Evolutionary conservation across 768 basidiomycete species (phyloP).

Genomic region (Tylopilus sp.): DNA sequence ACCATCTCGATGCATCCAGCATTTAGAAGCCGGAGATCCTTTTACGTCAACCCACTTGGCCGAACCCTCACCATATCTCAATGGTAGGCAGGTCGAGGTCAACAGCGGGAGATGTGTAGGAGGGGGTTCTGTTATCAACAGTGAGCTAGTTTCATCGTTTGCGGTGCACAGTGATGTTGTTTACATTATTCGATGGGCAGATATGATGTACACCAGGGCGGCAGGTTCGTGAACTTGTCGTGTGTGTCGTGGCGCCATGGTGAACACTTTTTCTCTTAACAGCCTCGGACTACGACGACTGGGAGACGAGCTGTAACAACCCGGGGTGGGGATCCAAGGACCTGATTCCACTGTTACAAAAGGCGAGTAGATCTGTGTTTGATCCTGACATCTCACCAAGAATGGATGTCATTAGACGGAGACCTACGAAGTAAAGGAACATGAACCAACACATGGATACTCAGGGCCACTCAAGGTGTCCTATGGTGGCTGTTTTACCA

Average conservation of each 20-base stretch:
- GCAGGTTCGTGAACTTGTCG: background rate
- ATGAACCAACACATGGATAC: background rate
- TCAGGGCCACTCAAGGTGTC: background rate
- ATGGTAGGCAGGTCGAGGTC: constrained; percentile 14
- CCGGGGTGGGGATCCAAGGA: constrained; percentile 1
- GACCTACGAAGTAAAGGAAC: background rate
- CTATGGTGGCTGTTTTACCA: constrained; percentile 14
- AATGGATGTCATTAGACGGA: background rate
- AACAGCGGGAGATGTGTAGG: constrained; percentile 15
- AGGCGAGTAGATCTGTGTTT: background rate
- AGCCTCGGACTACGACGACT: constrained; percentile 51
- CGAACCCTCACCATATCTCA: constrained; percentile 15
- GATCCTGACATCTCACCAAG: background rate
- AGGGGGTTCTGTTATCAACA: background rate
- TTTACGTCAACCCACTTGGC: constrained; percentile 17
- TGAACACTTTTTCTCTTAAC: background rate
- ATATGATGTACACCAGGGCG: constrained; percentile 2
- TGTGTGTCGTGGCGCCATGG: background rate
- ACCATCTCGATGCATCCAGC: constrained; percentile 22
- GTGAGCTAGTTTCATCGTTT: background rate
- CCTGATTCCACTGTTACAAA: background rate
- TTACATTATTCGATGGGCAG: background rate
- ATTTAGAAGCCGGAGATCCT: constrained; percentile 14
- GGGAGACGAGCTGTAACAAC: constrained; percentile 18
- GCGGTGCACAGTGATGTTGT: background rate